These are phyloP conservation scores for Cercis canadensis DNA, from an alignment of 306 rosid species.

Conservation along the genomic window DNA sequence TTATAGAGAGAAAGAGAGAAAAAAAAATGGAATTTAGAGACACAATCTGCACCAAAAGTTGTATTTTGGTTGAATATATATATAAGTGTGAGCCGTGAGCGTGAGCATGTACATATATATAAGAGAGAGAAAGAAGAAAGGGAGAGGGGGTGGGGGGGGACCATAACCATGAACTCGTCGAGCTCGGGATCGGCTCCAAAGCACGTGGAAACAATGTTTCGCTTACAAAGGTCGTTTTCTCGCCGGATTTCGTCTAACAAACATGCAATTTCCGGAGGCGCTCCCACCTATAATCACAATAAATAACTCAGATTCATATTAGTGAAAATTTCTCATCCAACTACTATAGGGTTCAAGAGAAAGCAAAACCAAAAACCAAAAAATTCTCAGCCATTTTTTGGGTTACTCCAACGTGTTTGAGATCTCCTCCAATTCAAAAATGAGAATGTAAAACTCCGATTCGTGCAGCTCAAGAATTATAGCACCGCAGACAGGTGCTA, in stretches of 20 bases:
- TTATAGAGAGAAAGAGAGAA: background rate
- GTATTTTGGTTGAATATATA: slow-evolving; percentile 7
- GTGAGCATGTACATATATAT: slow-evolving; percentile 2
- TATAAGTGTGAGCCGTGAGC: too few species aligned
- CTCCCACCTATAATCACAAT: slow-evolving; percentile 68
- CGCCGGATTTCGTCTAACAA: slow-evolving; percentile 81
- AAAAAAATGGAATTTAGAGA: background rate
- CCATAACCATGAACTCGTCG: slow-evolving; percentile 99
- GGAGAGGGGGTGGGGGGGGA: slow-evolving; percentile 51
- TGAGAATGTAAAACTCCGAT: background rate
- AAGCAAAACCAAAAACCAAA: background rate
- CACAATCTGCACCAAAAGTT: slow-evolving; percentile 38
- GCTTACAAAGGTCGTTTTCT: slow-evolving; percentile 66
- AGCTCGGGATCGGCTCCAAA: slow-evolving; percentile 99
- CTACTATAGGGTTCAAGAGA: slow-evolving; percentile 5
- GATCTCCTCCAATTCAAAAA: background rate
- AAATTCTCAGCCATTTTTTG: background rate
- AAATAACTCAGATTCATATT: too few species aligned
- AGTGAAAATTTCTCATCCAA: background rate
- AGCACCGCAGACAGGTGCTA: background rate
- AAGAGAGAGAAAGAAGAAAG: slow-evolving; percentile 18
- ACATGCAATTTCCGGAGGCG: slow-evolving; percentile 86
- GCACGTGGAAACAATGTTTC: slow-evolving; percentile 78
- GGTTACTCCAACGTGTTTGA: background rate
- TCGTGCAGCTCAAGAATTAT: background rate